A percentile compares a stretch with the other conserved stretches of the same genome.
Conservation (phyloP, 2,329 filamentous ascomycete species). For the Onygenales sp. region DNA sequence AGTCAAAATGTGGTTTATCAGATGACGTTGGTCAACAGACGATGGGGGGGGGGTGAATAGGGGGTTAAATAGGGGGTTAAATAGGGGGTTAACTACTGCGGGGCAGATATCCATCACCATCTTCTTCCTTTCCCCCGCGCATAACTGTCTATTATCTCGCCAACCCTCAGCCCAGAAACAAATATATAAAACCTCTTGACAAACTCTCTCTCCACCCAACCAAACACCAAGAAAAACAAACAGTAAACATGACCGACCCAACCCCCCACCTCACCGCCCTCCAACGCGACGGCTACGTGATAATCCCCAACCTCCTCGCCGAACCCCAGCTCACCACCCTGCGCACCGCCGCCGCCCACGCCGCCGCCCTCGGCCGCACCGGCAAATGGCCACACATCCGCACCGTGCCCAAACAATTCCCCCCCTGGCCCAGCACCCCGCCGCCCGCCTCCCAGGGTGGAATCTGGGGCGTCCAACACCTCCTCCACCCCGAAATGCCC, state of each 20-base stretch:
- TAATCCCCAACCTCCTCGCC: conserved; percentile 57
- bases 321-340: conserved; percentile 48
- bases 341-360: conserved; percentile 48
- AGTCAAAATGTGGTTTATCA: no score
- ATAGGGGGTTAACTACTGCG: no score
- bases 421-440: conserved; percentile 61
- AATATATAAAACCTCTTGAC: no score
- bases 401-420: conserved; percentile 83
- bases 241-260: conserved; percentile 5
- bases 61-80: no score
- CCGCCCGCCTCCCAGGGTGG: conserved; percentile 43
- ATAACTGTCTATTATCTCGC: no score
- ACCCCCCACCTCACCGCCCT: conserved; percentile 45
- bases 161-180: no score
- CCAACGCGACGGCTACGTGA: conserved; percentile 64
- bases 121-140: no score
- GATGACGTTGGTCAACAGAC: no score
- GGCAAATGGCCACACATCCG: conserved; percentile 74
- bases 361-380: conserved; percentile 53
- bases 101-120: no score
- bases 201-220: no score
- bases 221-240: no score
- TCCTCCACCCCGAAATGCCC: conserved; percentile 64
- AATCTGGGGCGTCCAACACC: conserved; percentile 85
- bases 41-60: no score